phyloP scores from a whole-genome alignment of 2,329 filamentous ascomycete genomes.

The Pseudogymnoascus sp. region DNA sequence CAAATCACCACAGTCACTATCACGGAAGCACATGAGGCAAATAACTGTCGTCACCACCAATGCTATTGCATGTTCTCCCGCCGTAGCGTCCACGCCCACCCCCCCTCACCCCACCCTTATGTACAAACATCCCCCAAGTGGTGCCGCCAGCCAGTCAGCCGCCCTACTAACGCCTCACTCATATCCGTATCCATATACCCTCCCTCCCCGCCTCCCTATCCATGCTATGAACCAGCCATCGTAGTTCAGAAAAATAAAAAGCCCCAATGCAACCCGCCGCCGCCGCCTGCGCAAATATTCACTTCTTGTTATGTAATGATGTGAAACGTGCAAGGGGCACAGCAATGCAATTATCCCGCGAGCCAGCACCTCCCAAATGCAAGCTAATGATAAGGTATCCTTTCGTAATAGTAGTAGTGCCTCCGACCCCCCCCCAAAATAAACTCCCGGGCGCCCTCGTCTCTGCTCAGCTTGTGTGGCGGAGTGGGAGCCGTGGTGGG shows the following conservation, averaged over 20 bases:
- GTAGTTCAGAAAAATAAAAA: slow-evolving; percentile 5
- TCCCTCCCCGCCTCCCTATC: background rate
- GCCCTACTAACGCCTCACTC: slow-evolving; percentile 2
- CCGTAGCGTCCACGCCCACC: background rate
- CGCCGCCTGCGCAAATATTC: background rate
- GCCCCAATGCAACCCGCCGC: background rate
- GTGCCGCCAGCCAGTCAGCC: background rate
- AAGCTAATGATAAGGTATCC: slow-evolving; percentile 9
- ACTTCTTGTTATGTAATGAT: slow-evolving; percentile 1
- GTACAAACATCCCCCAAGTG: slow-evolving; percentile 1
- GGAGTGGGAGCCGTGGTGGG: background rate
- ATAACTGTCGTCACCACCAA: background rate
- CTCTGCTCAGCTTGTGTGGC: background rate
- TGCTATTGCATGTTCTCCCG: background rate
- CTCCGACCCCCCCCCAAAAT: background rate
- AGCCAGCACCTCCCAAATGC: slow-evolving; percentile 6
- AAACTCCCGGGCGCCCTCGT: background rate
- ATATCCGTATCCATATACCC: slow-evolving; percentile 3
- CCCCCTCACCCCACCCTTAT: background rate
- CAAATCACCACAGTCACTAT: background rate
- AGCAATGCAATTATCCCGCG: slow-evolving; percentile 1
- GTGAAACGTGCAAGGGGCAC: background rate
- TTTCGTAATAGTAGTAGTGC: background rate
- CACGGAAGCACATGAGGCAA: background rate
- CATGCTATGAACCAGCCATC: slow-evolving; percentile 3